Evolutionary conservation across 2,329 filamentous ascomycete genomes (phyloP).

Genomic region (Sarocladium strictum): DNA sequence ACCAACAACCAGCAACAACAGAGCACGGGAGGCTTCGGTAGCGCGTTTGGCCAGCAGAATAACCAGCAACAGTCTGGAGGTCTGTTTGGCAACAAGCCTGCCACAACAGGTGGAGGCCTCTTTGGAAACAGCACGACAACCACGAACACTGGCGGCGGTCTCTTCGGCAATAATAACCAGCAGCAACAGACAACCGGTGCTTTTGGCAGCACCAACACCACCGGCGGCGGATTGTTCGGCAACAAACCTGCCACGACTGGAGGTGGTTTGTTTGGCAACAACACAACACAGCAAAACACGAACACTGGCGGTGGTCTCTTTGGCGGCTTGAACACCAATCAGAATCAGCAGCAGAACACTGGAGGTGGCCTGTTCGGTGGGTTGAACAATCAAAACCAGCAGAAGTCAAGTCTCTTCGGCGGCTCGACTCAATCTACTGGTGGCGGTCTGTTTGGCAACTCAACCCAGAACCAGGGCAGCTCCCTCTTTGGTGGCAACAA

Average conservation of each 20-base stretch:
- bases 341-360: slow-evolving; percentile 22
- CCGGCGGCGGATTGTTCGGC: background rate
- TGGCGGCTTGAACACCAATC: slow-evolving; percentile 25
- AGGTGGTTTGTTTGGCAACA: slow-evolving; percentile 39
- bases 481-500: slow-evolving; percentile 39
- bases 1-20: slow-evolving; percentile 28
- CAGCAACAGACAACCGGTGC: slow-evolving; percentile 27
- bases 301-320: slow-evolving; percentile 22
- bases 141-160: slow-evolving; percentile 31
- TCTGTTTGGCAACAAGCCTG: slow-evolving; percentile 42
- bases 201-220: slow-evolving; percentile 5
- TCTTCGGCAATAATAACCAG: slow-evolving; percentile 38
- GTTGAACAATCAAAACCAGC: slow-evolving; percentile 26
- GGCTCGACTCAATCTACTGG: slow-evolving; percentile 36
- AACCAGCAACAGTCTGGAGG: slow-evolving; percentile 39
- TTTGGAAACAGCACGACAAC: slow-evolving; percentile 31
- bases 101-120: slow-evolving; percentile 30
- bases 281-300: slow-evolving; percentile 21
- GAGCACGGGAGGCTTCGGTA: slow-evolving; percentile 46
- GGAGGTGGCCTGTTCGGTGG: slow-evolving; percentile 43
- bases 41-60: slow-evolving; percentile 14
- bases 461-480: slow-evolving; percentile 38
- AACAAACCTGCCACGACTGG: slow-evolving; percentile 3
- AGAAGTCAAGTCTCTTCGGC: slow-evolving; percentile 48
- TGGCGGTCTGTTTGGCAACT: slow-evolving; percentile 50